Evolutionary conservation across 208 protist species (phyloP).

Genomic region (Trypanosoma conorhini): DNA sequence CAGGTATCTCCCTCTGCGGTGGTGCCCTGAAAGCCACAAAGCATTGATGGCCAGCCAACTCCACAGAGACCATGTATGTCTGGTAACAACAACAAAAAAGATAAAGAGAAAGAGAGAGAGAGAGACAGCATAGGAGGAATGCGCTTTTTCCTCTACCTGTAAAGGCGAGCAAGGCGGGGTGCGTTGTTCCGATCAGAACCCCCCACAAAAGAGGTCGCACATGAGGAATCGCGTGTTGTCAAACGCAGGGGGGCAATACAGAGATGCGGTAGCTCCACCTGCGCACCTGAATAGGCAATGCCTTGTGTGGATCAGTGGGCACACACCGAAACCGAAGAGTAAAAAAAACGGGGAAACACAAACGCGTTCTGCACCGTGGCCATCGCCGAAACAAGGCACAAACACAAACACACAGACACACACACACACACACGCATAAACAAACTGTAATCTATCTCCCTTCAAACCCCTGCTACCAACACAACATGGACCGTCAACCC

Average conservation of each 20-base stretch:
- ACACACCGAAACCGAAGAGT: background rate
- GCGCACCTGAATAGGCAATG: too few relatives aligned
- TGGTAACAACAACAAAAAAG: slow-evolving; percentile 6
- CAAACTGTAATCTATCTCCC: too few relatives aligned
- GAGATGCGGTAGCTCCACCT: too few relatives aligned
- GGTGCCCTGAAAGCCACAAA: background rate
- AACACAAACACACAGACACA: background rate
- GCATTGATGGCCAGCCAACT: background rate
- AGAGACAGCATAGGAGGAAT: too few relatives aligned
- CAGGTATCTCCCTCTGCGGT: background rate
- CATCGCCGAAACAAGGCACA: background rate
- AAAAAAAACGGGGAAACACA: slow-evolving; percentile 1
- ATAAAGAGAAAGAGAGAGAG: background rate
- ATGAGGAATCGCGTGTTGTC: too few relatives aligned
- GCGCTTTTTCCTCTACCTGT: background rate
- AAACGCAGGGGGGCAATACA: too few relatives aligned
- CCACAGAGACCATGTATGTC: background rate
- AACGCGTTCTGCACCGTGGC: background rate
- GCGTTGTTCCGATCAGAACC: too few relatives aligned
- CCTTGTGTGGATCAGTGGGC: too few relatives aligned
- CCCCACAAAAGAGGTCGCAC: too few relatives aligned
- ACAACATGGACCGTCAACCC: background rate
- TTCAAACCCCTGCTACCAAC: background rate
- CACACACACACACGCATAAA: background rate
- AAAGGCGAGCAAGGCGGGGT: background rate